Percentiles rank a stretch among this genome's conserved stretches.
These are phyloP conservation scores for Vitis vinifera DNA, from an alignment of 164 flowering plant genomes.

Conservation along the genomic window DNA sequence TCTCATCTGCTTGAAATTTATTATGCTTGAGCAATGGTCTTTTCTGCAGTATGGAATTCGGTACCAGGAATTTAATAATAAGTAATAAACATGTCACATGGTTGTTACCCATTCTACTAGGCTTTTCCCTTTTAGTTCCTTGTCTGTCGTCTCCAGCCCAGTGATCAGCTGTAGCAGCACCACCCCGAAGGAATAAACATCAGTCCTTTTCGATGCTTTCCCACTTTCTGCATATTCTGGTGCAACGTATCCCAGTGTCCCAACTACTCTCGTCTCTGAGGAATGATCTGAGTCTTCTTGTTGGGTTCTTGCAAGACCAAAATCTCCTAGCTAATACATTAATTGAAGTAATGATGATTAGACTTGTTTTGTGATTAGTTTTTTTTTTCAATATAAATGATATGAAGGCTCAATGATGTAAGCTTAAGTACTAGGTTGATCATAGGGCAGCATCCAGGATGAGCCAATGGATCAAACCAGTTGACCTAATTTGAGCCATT, in stretches of 20 bases:
- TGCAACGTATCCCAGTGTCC: conserved; percentile 73
- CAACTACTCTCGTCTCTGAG: conserved; percentile 53
- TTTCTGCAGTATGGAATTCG: too few species aligned
- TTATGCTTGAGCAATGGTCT: too few species aligned
- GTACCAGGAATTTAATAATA: too few species aligned
- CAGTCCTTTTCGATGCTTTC: conserved; percentile 62
- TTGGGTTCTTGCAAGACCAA: conserved; percentile 68
- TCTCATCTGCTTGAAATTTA: too few species aligned
- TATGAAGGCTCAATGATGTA: too few species aligned
- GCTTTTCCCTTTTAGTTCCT: conserved; percentile 45
- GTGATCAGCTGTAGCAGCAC: conserved; percentile 67
- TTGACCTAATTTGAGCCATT: neutral
- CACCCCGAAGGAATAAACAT: conserved; percentile 74
- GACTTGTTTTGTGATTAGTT: neutral
- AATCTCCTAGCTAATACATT: conserved; percentile 66
- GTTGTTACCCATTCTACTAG: conserved; percentile 70
- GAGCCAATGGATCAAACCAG: neutral
- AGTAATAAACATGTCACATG: neutral
- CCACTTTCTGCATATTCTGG: conserved; percentile 81
- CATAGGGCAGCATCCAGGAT: too few species aligned
- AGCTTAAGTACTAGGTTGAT: neutral
- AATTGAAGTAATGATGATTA: neutral
- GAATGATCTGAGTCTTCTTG: conserved; percentile 36
- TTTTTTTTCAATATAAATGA: too few species aligned
- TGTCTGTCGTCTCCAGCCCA: conserved; percentile 52